These are phyloP conservation scores for Aspergillus neotritici DNA, from an alignment of 2,329 filamentous ascomycete species.

Conservation along the genomic window DNA sequence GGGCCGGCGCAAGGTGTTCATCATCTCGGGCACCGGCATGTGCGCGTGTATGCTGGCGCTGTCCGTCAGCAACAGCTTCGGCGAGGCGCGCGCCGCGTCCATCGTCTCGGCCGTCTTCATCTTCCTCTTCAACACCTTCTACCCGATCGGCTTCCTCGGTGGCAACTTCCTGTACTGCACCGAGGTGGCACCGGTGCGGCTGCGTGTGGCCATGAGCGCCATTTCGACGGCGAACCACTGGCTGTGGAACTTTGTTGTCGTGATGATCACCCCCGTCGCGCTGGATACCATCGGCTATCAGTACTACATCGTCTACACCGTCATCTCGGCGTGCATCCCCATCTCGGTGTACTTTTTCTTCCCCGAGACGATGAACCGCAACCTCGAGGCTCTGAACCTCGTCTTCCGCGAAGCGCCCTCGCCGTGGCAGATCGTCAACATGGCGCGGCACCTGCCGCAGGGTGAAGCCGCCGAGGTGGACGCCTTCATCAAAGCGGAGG, in stretches of 20 bases:
- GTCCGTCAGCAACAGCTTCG: constrained; percentile 34
- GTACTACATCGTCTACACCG: constrained; percentile 51
- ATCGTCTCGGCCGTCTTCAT: constrained; percentile 30
- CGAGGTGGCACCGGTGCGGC: constrained; percentile 48
- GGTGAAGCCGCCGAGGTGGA: constrained; percentile 16
- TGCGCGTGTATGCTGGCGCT: constrained; percentile 52
- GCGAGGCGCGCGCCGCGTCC: constrained; percentile 10
- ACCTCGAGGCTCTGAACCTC: constrained; percentile 62
- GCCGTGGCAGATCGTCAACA: constrained; percentile 19
- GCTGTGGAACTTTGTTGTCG: constrained; percentile 57
- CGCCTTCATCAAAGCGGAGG: constrained; percentile 5
- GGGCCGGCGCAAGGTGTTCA: constrained; percentile 48
- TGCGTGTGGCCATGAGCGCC: constrained; percentile 50
- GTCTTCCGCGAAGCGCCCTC: constrained; percentile 44
- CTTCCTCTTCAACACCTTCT: constrained; percentile 62
- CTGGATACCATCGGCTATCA: constrained; percentile 50
- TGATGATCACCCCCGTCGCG: constrained; percentile 58
- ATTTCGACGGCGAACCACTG: constrained; percentile 59
- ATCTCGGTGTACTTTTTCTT: constrained; percentile 52
- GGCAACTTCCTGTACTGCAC: constrained; percentile 49
- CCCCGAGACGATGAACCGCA: constrained; percentile 53
- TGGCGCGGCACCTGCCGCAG: constrained; percentile 18
- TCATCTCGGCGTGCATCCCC: constrained; percentile 41
- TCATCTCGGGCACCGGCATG: constrained; percentile 50
- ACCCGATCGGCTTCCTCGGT: constrained; percentile 57